Evolutionary conservation across 2,329 filamentous ascomycete genomes (phyloP), one percentile per base, ranked within the genome.

Genomic region (Clonostachys rhizophaga): DNA sequence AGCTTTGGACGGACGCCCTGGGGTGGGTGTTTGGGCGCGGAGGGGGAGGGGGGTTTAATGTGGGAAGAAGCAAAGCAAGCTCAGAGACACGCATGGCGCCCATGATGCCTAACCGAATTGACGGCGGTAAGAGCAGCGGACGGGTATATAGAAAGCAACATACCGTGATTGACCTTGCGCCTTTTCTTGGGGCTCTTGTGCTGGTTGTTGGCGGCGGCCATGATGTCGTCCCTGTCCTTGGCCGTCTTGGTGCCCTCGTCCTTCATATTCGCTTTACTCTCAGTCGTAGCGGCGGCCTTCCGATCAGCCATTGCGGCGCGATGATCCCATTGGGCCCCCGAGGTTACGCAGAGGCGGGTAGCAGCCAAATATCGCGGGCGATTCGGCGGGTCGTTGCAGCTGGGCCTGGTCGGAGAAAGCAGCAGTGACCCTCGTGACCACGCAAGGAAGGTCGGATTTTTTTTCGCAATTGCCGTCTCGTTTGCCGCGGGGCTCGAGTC

Each of bases 81-180:
- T 17, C 40, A 17, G 24, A 24, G 17, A 18, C 16, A 17, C 24
- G 12, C 40, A 43, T 34, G 46, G 20, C 17, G 43, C 17, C 16
- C 40, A 14, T 42, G 17, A 18, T 24, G 16, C 16, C 40, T 18
- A 42, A 17, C 17, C 12, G 40, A n/a, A 40, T n/a, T 17, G 12
- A 42, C 40, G 39, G 34, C 50, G 34, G 44, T 30, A 50, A 50
- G 54, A 55, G 60, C 49, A 56, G 24, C 49, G 69, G 13, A 17
- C 8, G 20, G 34, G 9, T 30, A 30, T 30, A 30, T 30, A 30
- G 24, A 30, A 17, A 20, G 24, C 17, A 30, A 51, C 84, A 72
- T 81, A 91, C 88, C 88, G 72, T 92, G 88, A 74, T 91, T 91
- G 57, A 92, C 88, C 74, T 92, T 92, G 75, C 88, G 86, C 71